A percentile compares a stretch with the other conserved stretches of the same genome.
These are phyloP conservation scores for Leishmania amazonensis DNA, from an alignment of 208 protist species.

Conservation along the genomic window DNA sequence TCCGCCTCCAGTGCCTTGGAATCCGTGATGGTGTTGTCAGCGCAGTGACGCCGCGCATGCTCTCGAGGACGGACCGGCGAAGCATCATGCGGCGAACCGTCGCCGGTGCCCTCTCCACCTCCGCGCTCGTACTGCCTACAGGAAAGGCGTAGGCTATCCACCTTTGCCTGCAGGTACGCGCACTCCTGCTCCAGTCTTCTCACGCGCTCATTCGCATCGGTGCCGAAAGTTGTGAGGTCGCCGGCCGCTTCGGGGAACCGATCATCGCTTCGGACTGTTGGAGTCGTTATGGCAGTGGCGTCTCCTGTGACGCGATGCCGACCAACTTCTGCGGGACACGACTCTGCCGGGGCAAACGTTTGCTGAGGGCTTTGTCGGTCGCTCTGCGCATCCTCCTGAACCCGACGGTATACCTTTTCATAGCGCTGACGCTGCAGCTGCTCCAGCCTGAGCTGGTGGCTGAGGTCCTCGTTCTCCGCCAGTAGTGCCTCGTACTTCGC, in stretches of 20 bases:
- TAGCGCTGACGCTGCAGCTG: constrained; percentile 3
- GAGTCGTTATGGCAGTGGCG: not conserved
- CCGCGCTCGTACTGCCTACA: constrained; percentile 1
- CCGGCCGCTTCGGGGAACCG: not conserved
- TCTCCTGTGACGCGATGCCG: not conserved
- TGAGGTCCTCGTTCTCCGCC: constrained; percentile 15
- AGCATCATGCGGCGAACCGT: not conserved
- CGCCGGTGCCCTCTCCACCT: not conserved
- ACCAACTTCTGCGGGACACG: not conserved
- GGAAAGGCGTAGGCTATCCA: constrained; percentile 10
- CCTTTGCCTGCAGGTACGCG: not conserved
- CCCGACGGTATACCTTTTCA: not conserved
- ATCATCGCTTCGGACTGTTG: not conserved
- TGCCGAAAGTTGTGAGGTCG: not conserved
- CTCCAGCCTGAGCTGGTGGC: constrained; percentile 11
- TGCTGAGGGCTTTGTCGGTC: constrained; percentile 7
- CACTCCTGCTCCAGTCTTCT: constrained; percentile 14
- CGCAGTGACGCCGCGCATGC: not conserved
- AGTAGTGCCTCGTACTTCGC: constrained; percentile 11
- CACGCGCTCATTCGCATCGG: constrained; percentile 4
- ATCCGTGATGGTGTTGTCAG: not conserved
- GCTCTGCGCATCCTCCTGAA: constrained; percentile 13
- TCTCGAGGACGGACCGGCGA: not conserved
- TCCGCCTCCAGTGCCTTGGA: not conserved
- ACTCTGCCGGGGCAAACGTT: constrained; percentile 1